Conservation (phyloP, 805 yeast species). For the Pichia thaimueangensis region DNA sequence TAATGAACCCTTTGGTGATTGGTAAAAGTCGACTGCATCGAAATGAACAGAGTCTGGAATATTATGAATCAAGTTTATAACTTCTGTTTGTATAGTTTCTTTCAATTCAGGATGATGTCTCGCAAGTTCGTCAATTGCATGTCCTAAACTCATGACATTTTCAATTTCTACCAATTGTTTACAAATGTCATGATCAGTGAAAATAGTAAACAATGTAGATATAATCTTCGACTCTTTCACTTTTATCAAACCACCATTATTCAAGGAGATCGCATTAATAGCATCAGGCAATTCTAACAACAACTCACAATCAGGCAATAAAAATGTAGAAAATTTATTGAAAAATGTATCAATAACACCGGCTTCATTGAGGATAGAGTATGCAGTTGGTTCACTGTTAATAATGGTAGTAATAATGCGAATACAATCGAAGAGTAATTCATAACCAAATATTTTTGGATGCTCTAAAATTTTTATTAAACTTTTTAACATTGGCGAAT, state of each 20-base stretch:
- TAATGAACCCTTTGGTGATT: constrained; percentile 33
- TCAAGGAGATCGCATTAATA: constrained; percentile 77
- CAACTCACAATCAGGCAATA: constrained; percentile 53
- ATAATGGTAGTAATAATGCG: constrained; percentile 64
- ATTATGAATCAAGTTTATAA: constrained; percentile 38
- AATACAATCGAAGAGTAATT: constrained; percentile 52
- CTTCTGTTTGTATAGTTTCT: constrained; percentile 46
- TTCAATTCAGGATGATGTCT: constrained; percentile 77
- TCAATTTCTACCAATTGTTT: constrained; percentile 49
- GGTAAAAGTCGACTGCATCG: constrained; percentile 39
- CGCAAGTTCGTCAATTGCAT: constrained; percentile 69
- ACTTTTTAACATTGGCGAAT: constrained; percentile 65
- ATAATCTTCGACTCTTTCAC: constrained; percentile 40
- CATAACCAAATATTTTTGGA: constrained; percentile 59
- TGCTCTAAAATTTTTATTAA: constrained; percentile 53
- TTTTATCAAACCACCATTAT: constrained; percentile 59
- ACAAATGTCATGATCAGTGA: constrained; percentile 44
- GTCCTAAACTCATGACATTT: constrained; percentile 51
- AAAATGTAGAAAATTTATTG: constrained; percentile 46
- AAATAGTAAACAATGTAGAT: constrained; percentile 41
- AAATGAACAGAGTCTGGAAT: constrained; percentile 37
- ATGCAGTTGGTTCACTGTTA: constrained; percentile 89
- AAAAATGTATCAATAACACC: constrained; percentile 61
- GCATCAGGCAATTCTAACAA: constrained; percentile 62
- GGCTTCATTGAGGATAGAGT: constrained; percentile 70